phyloP scores from a whole-genome alignment of 192 early-diverging fungal genomes.

The Podila minutissima region DNA sequence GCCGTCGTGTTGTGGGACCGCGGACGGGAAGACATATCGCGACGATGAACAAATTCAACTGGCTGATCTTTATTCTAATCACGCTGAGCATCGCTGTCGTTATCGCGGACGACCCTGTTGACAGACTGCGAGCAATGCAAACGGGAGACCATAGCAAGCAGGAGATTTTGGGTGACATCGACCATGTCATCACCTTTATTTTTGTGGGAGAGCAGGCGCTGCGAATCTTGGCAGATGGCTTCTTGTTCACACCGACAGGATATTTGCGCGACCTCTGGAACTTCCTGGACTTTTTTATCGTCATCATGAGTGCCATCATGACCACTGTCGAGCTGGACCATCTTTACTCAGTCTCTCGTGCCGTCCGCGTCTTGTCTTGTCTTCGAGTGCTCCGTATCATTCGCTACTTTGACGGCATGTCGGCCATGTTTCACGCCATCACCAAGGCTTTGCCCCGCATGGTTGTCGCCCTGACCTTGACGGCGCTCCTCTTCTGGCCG shows the following conservation, averaged over 20 bases:
- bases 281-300: constrained; percentile 62
- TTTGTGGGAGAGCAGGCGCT: constrained; percentile 62
- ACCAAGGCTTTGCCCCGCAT: constrained; percentile 62
- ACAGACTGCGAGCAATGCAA: constrained; percentile 54
- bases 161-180: constrained; percentile 50
- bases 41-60: constrained; percentile 58
- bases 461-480: constrained; percentile 58
- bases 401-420: constrained; percentile 55
- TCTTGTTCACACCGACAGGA: constrained; percentile 65
- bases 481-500: constrained; percentile 61
- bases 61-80: constrained; percentile 56
- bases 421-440: constrained; percentile 63
- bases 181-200: constrained; percentile 55
- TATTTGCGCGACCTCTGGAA: constrained; percentile 68
- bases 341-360: constrained; percentile 53
- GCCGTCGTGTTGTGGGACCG: constrained; percentile 60
- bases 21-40: constrained; percentile 58
- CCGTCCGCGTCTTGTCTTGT: constrained; percentile 62
- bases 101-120: constrained; percentile 53
- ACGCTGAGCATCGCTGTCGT: constrained; percentile 59
- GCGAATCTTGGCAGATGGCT: constrained; percentile 65
- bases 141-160: constrained; percentile 10
- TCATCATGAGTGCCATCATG: constrained; percentile 59
- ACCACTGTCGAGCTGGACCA: constrained; percentile 53
- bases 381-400: constrained; percentile 63